These are phyloP conservation scores for Termitomyces sp. DNA, from an alignment of 1,284 basidiomycete species.

Conservation along the genomic window DNA sequence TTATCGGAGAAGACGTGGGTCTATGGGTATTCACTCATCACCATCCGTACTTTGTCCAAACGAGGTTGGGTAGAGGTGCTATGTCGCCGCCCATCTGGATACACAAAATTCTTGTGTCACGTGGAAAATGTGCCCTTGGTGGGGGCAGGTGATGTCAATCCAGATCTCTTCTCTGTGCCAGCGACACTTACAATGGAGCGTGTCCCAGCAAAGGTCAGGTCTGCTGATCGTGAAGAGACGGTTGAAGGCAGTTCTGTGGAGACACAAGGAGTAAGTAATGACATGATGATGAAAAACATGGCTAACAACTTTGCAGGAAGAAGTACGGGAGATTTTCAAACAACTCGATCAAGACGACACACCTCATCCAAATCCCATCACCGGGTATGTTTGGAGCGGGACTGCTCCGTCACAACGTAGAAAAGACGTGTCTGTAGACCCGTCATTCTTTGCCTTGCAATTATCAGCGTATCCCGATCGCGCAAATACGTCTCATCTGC, in stretches of 20 bases:
- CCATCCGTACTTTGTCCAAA: constrained; percentile 70
- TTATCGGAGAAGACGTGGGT: constrained; percentile 79
- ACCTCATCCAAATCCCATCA: constrained; percentile 60
- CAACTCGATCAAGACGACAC: constrained; percentile 19
- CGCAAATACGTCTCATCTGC: constrained; percentile 30
- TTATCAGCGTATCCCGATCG: constrained; percentile 73
- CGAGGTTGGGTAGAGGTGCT: constrained; percentile 90
- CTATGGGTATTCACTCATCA: constrained; percentile 82
- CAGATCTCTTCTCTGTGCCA: constrained; percentile 68
- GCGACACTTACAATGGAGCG: constrained; percentile 74
- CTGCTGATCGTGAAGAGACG: constrained; percentile 22
- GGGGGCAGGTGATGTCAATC: constrained; percentile 76
- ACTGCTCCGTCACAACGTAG: constrained; percentile 83
- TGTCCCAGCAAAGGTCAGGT: constrained; percentile 30
- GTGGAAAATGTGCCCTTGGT: constrained; percentile 88
- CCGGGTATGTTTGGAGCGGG: constrained; percentile 80
- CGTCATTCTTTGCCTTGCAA: constrained; percentile 84
- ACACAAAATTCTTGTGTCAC: constrained; percentile 83
- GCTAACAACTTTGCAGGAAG: constrained; percentile 17
- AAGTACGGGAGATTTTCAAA: constrained; percentile 24
- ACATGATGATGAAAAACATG: not conserved
- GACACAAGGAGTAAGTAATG: constrained; percentile 14
- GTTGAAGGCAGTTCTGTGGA: not conserved
- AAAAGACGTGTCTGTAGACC: constrained; percentile 82
- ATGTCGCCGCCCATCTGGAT: constrained; percentile 86